Base-by-base conservation (phyloP, 2,329 filamentous ascomycete genomes). In the Diplodia scrobiculata region DNA sequence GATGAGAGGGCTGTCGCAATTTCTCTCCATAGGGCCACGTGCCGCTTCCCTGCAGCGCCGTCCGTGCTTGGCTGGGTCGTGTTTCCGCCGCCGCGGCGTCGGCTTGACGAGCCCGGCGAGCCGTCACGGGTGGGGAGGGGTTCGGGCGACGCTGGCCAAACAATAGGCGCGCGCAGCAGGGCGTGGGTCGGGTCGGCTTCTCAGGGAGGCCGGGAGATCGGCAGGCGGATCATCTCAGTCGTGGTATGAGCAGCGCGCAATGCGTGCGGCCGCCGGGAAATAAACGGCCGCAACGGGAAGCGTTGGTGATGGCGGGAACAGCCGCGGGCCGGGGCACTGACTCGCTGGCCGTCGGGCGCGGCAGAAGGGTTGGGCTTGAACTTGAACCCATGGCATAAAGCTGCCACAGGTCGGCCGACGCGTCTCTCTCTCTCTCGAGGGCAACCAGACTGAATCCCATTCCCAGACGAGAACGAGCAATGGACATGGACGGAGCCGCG, bases 271-370 rank as follows among this genome's bases (percentile, higher is more conserved):
- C n/a, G 21, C 1, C 34, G 34, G 58, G 58, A 62, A 50, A 62
- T 62, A 36, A 62, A 14, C 34, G 38, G 36, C 53, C 25, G 53
- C 1, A 41, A 25, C 41, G 27, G 53, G 53, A 58, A 58, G 41
- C 41, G 41, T 27, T 59, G 36, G 54, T 25, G 45, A 59, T 59
- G 58, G 34, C 58, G 58, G 58, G 58, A 62, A 50, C 58, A 62
- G 58, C 58, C 58, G 58, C 58, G 34, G 4, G 54, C 38, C 34
- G 27, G 17, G 14, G 45, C 41, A 25, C 58, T 62, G 58, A 50
- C 58, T 62, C 58, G 34, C 9, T 11, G 34, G 34, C 34, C n/a
- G 55, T 45, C 38, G 21, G 29, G 58, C 58, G 58, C 58, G 36
- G 29, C 55, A 14, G 34, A 41, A 45, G 19, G 27, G 58, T 62